Conservation (phyloP, 805 yeast genomes). For the Candida oleophila region DNA sequence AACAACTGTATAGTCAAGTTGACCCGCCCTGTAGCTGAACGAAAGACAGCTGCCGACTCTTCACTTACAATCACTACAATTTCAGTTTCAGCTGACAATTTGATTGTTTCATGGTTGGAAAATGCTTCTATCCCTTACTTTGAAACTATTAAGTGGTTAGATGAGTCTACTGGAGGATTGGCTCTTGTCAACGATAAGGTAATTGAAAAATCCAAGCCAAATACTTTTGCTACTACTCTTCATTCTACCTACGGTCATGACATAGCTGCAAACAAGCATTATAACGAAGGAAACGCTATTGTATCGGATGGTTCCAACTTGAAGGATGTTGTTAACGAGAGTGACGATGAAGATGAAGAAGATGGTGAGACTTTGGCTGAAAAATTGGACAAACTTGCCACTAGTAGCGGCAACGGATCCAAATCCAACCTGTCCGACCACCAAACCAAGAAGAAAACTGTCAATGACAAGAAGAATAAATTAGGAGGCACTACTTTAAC, state of each 20-base stretch:
- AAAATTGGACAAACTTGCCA: constrained; percentile 39
- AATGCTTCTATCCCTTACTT: constrained; percentile 56
- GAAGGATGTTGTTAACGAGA: constrained; percentile 51
- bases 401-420: constrained; percentile 16
- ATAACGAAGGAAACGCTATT: constrained; percentile 60
- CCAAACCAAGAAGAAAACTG: constrained; percentile 19
- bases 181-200: constrained; percentile 21
- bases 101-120: constrained; percentile 62
- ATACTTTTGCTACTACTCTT: constrained; percentile 32
- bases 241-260: constrained; percentile 50
- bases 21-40: constrained; percentile 44
- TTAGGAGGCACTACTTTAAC: constrained; percentile 72
- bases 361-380: constrained; percentile 51
- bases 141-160: constrained; percentile 53
- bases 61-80: constrained; percentile 27
- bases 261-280: constrained; percentile 51
- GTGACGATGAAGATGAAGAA: constrained; percentile 44
- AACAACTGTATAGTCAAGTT: constrained; percentile 46
- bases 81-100: constrained; percentile 27
- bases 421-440: constrained; percentile 5
- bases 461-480: constrained; percentile 39
- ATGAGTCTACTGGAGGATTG: constrained; percentile 21
- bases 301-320: constrained; percentile 65
- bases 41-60: constrained; percentile 29
- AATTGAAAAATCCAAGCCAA: constrained; percentile 40